Evolutionary conservation across 1,284 basidiomycete genomes (phyloP), one percentile per base, ranked within the genome.

Genomic region (Abortiporus biennis): DNA sequence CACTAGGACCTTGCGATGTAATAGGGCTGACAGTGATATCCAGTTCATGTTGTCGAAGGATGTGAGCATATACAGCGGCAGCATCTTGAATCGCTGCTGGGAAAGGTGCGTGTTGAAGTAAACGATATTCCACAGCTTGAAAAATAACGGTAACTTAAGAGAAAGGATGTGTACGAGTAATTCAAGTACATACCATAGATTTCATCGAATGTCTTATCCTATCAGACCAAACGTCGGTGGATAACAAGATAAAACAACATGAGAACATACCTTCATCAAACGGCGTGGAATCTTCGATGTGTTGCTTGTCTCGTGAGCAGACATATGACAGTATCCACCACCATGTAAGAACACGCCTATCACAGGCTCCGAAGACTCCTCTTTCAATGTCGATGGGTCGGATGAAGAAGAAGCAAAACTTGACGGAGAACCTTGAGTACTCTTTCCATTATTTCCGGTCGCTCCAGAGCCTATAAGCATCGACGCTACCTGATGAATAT

Each of bases 81-180:
- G 73, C 76, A 47, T 85, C 80, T 46, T 80, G 72, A 0, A 84
- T 68, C 0, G 75, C 77, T n/a, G 75, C 70, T 1, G 81, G 80
- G 58, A 80, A 78, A 0, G 78, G 71, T 0, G 68, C 71, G 31
- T 72, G 66, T 42, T 74, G 73, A 4, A 74, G 58, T 8, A 74
- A 58, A 9, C 73, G 62, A 43, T 76, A 76, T 49, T 74, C 72
- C 2, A 74, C 70, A 9, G 69, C 66, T 61, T 24, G n/a, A n/a
- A n/a, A n/a, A n/a, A n/a, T n/a, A n/a, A n/a, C 4, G 6, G 25
- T 24, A 19, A 25, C 5, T 17, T 9, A 21, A 9, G 12, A 6
- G 9, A n/a, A 11, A 17, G 15, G 2, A 22, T 42, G 4, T 0
- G 32, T 6, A 2, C 4, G 1, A 22, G 8, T 8, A 8, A n/a